Base-by-base conservation (phyloP, 2,329 filamentous ascomycete species). In the Ramichloridium luteum region DNA sequence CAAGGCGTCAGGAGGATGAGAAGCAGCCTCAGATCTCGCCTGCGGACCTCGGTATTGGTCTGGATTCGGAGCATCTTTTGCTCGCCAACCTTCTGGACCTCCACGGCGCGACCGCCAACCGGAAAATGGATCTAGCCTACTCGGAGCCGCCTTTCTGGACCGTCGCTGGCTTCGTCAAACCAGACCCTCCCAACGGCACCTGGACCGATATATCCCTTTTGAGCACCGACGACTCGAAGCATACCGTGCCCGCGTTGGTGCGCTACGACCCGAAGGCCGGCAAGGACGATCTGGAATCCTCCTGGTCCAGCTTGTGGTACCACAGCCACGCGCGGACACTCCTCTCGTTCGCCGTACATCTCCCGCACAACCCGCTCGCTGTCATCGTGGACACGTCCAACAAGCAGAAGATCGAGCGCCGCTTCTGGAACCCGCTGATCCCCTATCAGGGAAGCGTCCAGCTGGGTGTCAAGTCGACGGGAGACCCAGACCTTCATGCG, bases 71-170 rank as follows among this genome's bases (percentile, higher is more conserved):
- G 20, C 8, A 23, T n/a, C 8, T 8, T 8, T n/a, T 23, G 20
- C 20, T 23, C 8, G 20, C 20, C 20, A n/a, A 23, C 20, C 8
- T 23, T n/a, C 8, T n/a, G 8, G n/a, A 8, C 20, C 20, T 23
- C 8, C 20, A 23, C 20, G 20, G 8, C 8, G n/a, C n/a, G 8
- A 23, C 8, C 8, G 8, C 20, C 20, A n/a, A 23, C 8, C 8
- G n/a, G 20, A 23, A 23, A 23, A 13, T 22, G 14, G 39, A 42
- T 25, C 37, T 42, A 12, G 26, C 34, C 15, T 10, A 5, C 14
- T 39, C 37, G 4, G 23, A 25, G 13, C 34, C 37, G 13, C 39
- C 39, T n/a, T 40, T 37, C 30, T 38, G 37, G 37, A 37, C 39
- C 1, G 10, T 37, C 15, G 16, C 13, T 16, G 16, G 16, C n/a